phyloP scores from a whole-genome alignment of 257 asterid species.

The Gardenia jasminoides region DNA sequence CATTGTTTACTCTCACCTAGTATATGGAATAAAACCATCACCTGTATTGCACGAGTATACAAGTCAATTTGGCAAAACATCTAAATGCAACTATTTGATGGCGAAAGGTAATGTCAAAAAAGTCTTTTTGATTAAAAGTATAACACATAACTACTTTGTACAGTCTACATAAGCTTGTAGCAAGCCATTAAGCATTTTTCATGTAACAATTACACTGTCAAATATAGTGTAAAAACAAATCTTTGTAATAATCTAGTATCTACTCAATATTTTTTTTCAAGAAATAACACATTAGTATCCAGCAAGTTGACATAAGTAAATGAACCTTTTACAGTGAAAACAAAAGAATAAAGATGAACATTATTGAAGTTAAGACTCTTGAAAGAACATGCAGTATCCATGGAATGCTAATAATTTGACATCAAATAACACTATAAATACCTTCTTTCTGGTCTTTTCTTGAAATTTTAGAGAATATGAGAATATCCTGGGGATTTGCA shows the following conservation, averaged over 20 bases:
- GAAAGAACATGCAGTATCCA: not conserved
- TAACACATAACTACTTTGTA: no score
- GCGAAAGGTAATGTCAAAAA: not conserved
- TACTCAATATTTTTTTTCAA: not conserved
- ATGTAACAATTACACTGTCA: not conserved
- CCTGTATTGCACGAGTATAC: no score
- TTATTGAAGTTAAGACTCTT: not conserved
- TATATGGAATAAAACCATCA: not conserved
- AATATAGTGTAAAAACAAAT: no score
- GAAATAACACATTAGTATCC: not conserved
- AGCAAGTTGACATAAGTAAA: not conserved
- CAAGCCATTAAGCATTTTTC: not conserved
- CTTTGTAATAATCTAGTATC: not conserved
- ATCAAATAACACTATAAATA: constrained; percentile 27
- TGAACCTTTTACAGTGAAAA: not conserved
- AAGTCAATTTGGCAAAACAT: not conserved
- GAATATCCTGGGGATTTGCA: constrained; percentile 99
- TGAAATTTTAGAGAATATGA: constrained; percentile 92
- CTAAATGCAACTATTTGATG: not conserved
- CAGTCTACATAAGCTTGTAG: not conserved
- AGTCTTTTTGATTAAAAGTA: not conserved
- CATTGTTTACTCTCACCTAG: not conserved
- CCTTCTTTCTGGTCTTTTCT: constrained; percentile 57
- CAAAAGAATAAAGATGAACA: not conserved
- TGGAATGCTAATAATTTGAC: not conserved